These are phyloP conservation scores for Leccinum boreale DNA, from an alignment of 768 basidiomycete species.

Conservation along the genomic window DNA sequence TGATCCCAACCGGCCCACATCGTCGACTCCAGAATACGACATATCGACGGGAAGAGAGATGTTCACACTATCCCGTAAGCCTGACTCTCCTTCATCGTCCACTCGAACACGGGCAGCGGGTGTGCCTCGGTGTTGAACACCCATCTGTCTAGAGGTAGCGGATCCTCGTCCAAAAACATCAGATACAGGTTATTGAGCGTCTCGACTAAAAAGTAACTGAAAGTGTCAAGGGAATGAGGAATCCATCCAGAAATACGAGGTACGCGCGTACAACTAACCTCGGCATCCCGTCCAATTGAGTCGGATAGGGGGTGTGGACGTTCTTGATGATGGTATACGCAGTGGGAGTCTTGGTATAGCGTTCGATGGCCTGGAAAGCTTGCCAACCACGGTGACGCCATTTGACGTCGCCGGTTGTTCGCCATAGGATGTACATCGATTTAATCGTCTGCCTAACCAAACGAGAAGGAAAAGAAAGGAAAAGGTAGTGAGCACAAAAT, in stretches of 20 bases:
- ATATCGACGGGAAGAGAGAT: not conserved
- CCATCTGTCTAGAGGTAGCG: conserved; percentile 50
- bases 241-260: not conserved
- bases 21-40: too few relatives aligned
- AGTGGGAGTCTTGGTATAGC: conserved; percentile 43
- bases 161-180: conserved; percentile 62
- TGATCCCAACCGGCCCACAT: too few relatives aligned
- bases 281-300: conserved; percentile 58
- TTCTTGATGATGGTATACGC: conserved; percentile 57
- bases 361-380: conserved; percentile 65
- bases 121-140: conserved; percentile 74
- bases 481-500: too few relatives aligned
- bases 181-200: conserved; percentile 73
- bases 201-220: conserved; percentile 53
- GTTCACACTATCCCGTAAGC: conserved; percentile 32
- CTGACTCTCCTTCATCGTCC: conserved; percentile 52
- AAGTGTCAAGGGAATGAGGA: conserved; percentile 4
- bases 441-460: conserved; percentile 54
- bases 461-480: not conserved
- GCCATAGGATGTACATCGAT: conserved; percentile 71
- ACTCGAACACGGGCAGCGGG: conserved; percentile 69
- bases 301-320: conserved; percentile 41
- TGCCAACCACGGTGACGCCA: conserved; percentile 50
- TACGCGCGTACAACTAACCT: conserved; percentile 43
- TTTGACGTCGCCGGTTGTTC: conserved; percentile 57